Base-by-base conservation (phyloP, 805 yeast genomes). In the Teunomyces panamensis region DNA sequence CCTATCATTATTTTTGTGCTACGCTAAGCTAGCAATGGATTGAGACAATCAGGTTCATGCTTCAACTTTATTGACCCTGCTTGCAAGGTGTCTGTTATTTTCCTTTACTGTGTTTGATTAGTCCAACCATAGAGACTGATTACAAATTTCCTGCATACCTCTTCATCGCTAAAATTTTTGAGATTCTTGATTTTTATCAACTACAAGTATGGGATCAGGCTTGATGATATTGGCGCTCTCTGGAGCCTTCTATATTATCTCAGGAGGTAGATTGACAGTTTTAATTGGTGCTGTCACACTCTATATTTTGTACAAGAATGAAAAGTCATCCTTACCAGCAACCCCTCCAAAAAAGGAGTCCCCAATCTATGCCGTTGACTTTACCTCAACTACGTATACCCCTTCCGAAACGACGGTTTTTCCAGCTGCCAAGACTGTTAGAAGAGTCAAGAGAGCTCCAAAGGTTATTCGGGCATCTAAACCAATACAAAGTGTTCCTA, bases 221-320 rank as follows among this genome's bases (percentile, higher is more conserved):
- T 30, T 48, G 30, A 43, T 43, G 17, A 39, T 51, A 30, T 49
- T 58, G 46, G 56, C 54, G 3, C 53, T 55, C 28, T 67, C 71
- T 45, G 48, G 58, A 30, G 55, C 49, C 6, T 24, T 65, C 5
- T 73, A 75, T 53, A 56, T 68, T 33, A 37, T 64, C 10, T 62
- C 74, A 1, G 80, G 79, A 4, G 79, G 79, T 13, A 64, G 80
- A 50, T 57, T 72, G 62, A 55, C 76, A 2, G 48, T 75, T 9
- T 9, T 45, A n/a, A 1, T 45, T 6, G 39, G 24, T 10, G 33
- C 33, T n/a, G 14, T 35, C 33, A 29, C 34, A 9, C 16, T 28
- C 16, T 17, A 27, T 13, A n/a, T 16, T 6, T 44, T 44, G 28
- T 13, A 16, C 35, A 29, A 30, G 7, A 8, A 11, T 9, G 35